Conservation (phyloP, 805 yeast species). For the Kodamaea leandrae region DNA sequence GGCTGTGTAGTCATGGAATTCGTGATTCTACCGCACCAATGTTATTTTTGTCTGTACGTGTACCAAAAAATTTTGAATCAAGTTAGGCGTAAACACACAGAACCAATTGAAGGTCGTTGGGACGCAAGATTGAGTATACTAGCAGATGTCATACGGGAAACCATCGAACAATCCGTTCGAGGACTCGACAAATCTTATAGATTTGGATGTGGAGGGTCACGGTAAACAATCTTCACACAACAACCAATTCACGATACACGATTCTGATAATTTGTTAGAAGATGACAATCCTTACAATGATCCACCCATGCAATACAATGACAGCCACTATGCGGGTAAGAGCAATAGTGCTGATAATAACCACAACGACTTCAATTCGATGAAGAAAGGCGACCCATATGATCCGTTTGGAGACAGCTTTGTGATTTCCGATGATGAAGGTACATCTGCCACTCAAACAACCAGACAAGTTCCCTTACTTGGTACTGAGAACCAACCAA, state of each 20-base stretch:
- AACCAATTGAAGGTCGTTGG: not conserved
- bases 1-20: no score
- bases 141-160: slow-evolving; percentile 6
- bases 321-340: not conserved
- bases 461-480: slow-evolving; percentile 28
- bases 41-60: slow-evolving; percentile 1
- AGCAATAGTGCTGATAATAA: no score
- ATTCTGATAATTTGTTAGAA: not conserved
- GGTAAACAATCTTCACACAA: not conserved
- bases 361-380: not conserved
- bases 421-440: slow-evolving; percentile 35
- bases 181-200: slow-evolving; percentile 8
- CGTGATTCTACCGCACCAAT: no score
- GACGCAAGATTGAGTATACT: no score
- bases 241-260: not conserved
- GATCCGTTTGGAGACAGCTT: slow-evolving; percentile 37
- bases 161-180: slow-evolving; percentile 11
- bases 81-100: not conserved
- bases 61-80: not conserved
- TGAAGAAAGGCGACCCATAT: slow-evolving; percentile 1
- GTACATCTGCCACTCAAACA: slow-evolving; percentile 14
- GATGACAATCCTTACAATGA: slow-evolving; percentile 1
- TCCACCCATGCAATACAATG: not conserved
- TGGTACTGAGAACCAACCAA: slow-evolving; percentile 21
- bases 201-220: slow-evolving; percentile 6